Evolutionary conservation across 371 early-diverging fungal genomes (phyloP).

Genomic region (Haplosporangium sp.): DNA sequence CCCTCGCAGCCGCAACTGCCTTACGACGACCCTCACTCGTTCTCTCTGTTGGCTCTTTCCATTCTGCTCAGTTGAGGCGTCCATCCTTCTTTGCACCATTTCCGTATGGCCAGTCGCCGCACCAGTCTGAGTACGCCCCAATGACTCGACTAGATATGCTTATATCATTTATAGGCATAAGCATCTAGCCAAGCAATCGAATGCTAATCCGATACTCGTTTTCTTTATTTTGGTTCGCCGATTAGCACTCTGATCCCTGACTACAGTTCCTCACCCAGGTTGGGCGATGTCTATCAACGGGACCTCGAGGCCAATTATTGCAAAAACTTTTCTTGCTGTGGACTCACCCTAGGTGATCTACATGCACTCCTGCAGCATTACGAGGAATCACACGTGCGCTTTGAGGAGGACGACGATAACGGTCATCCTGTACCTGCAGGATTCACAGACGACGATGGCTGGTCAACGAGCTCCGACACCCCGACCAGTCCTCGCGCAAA

Average conservation of each 20-base stretch:
- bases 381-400: slow-evolving; percentile 91
- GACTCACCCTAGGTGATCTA: slow-evolving; percentile 80
- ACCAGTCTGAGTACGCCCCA: slow-evolving; percentile 39
- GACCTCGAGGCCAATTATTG: slow-evolving; percentile 89
- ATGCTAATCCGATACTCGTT: neutral
- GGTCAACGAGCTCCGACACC: slow-evolving; percentile 40
- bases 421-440: slow-evolving; percentile 51
- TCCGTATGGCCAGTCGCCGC: slow-evolving; percentile 49
- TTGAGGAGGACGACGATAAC: slow-evolving; percentile 79
- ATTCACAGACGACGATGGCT: slow-evolving; percentile 54
- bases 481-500: slow-evolving; percentile 20
- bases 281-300: slow-evolving; percentile 77
- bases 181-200: neutral
- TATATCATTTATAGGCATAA: neutral
- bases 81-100: slow-evolving; percentile 52
- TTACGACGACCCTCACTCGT: slow-evolving; percentile 47
- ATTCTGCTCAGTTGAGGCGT: slow-evolving; percentile 48
- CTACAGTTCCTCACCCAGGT: slow-evolving; percentile 47
- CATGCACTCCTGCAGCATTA: slow-evolving; percentile 94
- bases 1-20: slow-evolving; percentile 48
- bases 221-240: neutral
- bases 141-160: neutral
- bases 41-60: slow-evolving; percentile 51
- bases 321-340: slow-evolving; percentile 93
- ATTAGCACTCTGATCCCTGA: slow-evolving; percentile 28